Percentiles rank a stretch among this genome's conserved stretches.
Evolutionary conservation across 805 yeast species (phyloP).

Genomic region (Candida chauliodis): DNA sequence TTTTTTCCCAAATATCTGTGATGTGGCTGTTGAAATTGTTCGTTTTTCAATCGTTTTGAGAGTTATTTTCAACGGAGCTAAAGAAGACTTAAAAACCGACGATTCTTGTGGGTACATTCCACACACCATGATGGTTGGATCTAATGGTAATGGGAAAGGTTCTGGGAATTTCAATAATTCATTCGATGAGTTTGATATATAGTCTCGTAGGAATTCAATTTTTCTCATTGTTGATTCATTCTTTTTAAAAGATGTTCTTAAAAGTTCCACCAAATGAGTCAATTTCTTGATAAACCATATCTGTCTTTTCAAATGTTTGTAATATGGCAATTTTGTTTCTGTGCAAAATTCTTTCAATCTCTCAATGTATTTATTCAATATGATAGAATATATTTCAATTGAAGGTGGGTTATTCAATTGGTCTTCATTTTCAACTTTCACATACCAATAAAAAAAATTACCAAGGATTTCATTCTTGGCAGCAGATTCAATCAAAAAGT

Average conservation of each 20-base stretch:
- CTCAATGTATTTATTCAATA: slow-evolving; percentile 41
- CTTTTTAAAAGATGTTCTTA: slow-evolving; percentile 48
- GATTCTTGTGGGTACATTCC: slow-evolving; percentile 80
- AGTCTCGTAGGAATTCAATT: slow-evolving; percentile 61
- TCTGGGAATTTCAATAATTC: slow-evolving; percentile 37
- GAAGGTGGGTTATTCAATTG: slow-evolving; percentile 20
- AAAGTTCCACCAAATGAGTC: slow-evolving; percentile 58
- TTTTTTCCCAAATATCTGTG: slow-evolving; percentile 34
- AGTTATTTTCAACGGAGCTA: slow-evolving; percentile 82
- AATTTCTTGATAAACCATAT: slow-evolving; percentile 65
- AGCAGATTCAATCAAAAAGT: slow-evolving; percentile 72
- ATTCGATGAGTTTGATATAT: slow-evolving; percentile 46
- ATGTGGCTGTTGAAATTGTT: slow-evolving; percentile 12
- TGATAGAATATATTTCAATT: slow-evolving; percentile 27
- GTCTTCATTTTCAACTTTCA: slow-evolving; percentile 83
- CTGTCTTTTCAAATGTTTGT: slow-evolving; percentile 51
- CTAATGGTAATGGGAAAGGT: slow-evolving; percentile 73
- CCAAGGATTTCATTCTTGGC: slow-evolving; percentile 65
- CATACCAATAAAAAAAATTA: slow-evolving; percentile 86
- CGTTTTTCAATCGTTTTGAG: slow-evolving; percentile 51
- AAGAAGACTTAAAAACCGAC: slow-evolving; percentile 84
- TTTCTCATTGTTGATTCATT: slow-evolving; percentile 80
- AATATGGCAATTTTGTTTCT: slow-evolving; percentile 27
- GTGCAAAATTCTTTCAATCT: slow-evolving; percentile 26
- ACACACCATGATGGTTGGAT: slow-evolving; percentile 69